Percentiles rank a stretch among this genome's conserved stretches.
Conservation (phyloP, 2,329 filamentous ascomycete genomes). For the Bipolaris victoriae region DNA sequence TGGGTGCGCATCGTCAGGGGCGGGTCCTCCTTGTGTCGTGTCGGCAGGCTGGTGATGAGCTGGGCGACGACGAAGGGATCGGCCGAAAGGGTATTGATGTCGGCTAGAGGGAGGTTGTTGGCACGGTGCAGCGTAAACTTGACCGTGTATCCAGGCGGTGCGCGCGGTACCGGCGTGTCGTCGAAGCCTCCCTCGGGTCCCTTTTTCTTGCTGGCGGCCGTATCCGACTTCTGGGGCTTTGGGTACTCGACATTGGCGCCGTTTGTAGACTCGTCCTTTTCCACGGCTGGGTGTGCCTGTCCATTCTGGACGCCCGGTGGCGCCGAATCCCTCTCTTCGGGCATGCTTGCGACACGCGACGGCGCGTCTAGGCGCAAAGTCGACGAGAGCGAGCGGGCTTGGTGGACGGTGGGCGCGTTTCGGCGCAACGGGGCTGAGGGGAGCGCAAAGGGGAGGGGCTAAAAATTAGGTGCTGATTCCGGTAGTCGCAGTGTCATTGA, state of each 20-base stretch:
- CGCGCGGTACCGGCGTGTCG: slow-evolving; percentile 74
- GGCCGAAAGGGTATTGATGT: slow-evolving; percentile 76
- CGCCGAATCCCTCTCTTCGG: slow-evolving; percentile 17
- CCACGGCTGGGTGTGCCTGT: slow-evolving; percentile 17
- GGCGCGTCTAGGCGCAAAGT: slow-evolving; percentile 1
- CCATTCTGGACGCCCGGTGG: slow-evolving; percentile 17
- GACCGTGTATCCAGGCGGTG: slow-evolving; percentile 80
- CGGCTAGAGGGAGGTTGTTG: slow-evolving; percentile 79
- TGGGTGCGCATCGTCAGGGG: slow-evolving; percentile 74
- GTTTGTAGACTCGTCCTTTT: slow-evolving; percentile 19
- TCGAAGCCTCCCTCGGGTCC: slow-evolving; percentile 79
- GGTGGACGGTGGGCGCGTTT: slow-evolving; percentile 6
- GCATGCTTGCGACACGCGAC: slow-evolving; percentile 20
- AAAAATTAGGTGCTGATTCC: background rate
- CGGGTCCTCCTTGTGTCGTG: slow-evolving; percentile 85
- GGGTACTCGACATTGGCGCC: slow-evolving; percentile 20
- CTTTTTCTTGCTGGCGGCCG: slow-evolving; percentile 38
- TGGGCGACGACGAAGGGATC: slow-evolving; percentile 84
- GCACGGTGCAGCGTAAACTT: slow-evolving; percentile 85
- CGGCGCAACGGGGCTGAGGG: slow-evolving; percentile 8
- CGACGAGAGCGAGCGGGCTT: background rate
- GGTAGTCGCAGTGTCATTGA: slow-evolving; percentile 1
- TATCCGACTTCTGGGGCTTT: slow-evolving; percentile 36
- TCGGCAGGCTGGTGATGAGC: slow-evolving; percentile 72
- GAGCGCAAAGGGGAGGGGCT: slow-evolving; percentile 2